A percentile compares a stretch with the other conserved stretches of the same genome.
phyloP scores from a whole-genome alignment of 768 basidiomycete genomes.

The Pisolithus microcarpus region DNA sequence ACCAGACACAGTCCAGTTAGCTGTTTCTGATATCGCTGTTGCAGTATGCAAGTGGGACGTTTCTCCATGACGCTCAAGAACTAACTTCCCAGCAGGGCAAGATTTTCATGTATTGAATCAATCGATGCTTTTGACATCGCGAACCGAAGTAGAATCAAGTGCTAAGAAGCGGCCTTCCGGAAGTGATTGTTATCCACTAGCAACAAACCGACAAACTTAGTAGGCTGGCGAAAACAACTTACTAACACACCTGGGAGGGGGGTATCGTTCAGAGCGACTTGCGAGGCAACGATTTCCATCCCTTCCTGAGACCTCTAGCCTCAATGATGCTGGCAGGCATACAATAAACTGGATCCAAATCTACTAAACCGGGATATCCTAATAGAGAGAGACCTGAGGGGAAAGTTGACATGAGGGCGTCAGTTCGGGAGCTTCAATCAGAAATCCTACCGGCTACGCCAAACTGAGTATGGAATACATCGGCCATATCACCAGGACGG shows the following conservation, averaged over 20 bases:
- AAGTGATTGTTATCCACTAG: background rate
- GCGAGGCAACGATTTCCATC: conserved; percentile 27
- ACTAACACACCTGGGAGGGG: background rate
- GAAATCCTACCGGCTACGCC: conserved; percentile 67
- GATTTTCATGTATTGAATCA: too few relatives aligned
- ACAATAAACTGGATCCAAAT: conserved; percentile 93
- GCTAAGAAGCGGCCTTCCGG: too few relatives aligned
- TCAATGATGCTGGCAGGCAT: conserved; percentile 82
- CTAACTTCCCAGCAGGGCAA: too few relatives aligned
- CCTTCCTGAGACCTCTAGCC: conserved; percentile 57
- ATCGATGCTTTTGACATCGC: too few relatives aligned
- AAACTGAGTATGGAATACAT: conserved; percentile 96
- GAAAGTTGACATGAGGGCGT: background rate
- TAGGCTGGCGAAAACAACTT: too few relatives aligned
- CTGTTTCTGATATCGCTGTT: too few relatives aligned
- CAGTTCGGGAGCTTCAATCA: background rate
- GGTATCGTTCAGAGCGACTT: conserved; percentile 1
- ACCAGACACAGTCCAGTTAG: too few relatives aligned
- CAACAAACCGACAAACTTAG: background rate
- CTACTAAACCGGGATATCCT: conserved; percentile 76
- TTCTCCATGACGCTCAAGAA: too few relatives aligned
- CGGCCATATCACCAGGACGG: conserved; percentile 85
- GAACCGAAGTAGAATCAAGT: too few relatives aligned
- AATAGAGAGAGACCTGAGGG: conserved; percentile 72
- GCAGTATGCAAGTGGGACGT: too few relatives aligned